Percentiles rank a stretch among this genome's conserved stretches.
Conservation (phyloP, 768 basidiomycete genomes). For the Pleurotus eryngii region DNA sequence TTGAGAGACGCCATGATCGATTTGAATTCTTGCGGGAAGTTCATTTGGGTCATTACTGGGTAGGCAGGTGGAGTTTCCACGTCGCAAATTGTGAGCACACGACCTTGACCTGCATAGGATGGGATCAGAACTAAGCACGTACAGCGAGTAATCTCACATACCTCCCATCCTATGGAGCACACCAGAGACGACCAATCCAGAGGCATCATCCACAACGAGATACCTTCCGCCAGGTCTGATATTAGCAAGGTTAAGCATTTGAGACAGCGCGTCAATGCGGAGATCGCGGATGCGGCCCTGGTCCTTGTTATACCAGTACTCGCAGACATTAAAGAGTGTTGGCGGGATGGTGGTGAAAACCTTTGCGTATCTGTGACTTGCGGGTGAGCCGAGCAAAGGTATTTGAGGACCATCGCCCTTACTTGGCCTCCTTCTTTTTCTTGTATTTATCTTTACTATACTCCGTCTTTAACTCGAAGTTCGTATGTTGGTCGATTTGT, state of each 20-base stretch:
- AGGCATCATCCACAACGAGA: conserved; percentile 88
- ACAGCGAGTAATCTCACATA: conserved; percentile 17
- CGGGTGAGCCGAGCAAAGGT: not conserved
- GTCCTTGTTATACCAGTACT: conserved; percentile 87
- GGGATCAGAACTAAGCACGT: conserved; percentile 2
- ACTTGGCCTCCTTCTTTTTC: conserved; percentile 97
- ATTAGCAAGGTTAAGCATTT: conserved; percentile 81
- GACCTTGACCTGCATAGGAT: conserved; percentile 54
- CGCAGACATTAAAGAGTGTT: conserved; percentile 81
- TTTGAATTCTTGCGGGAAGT: conserved; percentile 60
- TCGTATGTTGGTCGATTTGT: conserved; percentile 91
- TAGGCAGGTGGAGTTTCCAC: conserved; percentile 92
- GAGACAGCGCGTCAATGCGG: conserved; percentile 84
- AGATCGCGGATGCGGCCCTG: conserved; percentile 79
- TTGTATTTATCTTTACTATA: conserved; percentile 99
- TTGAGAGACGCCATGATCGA: conserved; percentile 69
- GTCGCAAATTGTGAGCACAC: conserved; percentile 81
- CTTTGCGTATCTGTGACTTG: conserved; percentile 69
- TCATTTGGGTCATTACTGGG: conserved; percentile 81
- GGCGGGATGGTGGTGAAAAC: conserved; percentile 86
- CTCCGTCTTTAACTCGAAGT: conserved; percentile 92
- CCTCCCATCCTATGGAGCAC: conserved; percentile 87
- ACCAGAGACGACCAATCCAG: conserved; percentile 82
- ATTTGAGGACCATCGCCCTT: conserved; percentile 19
- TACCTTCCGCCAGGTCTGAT: conserved; percentile 85